These are phyloP conservation scores for Lumnitzera racemosa DNA, from an alignment of 345 rosid species.

Conservation along the genomic window DNA sequence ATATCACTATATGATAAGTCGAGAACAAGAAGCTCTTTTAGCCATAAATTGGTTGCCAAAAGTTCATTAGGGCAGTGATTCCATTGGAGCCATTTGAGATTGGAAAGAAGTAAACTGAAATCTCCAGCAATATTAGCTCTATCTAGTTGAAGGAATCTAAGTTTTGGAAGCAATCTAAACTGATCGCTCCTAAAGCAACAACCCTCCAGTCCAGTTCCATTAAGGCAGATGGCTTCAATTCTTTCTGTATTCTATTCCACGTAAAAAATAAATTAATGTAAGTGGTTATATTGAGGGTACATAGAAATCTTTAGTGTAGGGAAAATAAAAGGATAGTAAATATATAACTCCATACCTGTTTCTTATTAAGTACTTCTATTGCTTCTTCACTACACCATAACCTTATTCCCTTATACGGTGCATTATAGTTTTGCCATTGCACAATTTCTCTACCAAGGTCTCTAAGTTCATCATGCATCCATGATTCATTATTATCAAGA, in stretches of 20 bases:
- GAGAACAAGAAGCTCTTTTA: neutral
- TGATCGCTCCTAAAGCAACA: neutral
- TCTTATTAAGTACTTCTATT: neutral
- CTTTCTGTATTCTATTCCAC: neutral
- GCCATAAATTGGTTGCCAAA: constrained; percentile 5
- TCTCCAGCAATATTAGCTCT: neutral
- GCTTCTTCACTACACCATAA: neutral
- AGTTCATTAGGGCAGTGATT: neutral
- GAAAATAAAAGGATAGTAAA: no score
- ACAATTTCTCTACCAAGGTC: constrained; percentile 7
- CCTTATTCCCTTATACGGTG: neutral
- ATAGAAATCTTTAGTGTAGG: no score
- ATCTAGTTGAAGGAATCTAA: neutral
- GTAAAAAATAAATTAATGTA: neutral
- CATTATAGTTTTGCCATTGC: neutral
- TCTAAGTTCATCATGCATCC: constrained; percentile 11
- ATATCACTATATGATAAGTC: neutral
- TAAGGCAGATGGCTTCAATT: constrained; percentile 3
- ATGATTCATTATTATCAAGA: neutral
- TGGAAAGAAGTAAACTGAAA: neutral
- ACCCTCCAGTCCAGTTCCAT: no score
- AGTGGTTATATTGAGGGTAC: no score
- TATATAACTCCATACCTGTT: neutral
- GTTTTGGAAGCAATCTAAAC: neutral
- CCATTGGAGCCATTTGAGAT: constrained; percentile 5